Conservation (phyloP, 2,329 filamentous ascomycete genomes). For the Pseudogymnoascus sp. region DNA sequence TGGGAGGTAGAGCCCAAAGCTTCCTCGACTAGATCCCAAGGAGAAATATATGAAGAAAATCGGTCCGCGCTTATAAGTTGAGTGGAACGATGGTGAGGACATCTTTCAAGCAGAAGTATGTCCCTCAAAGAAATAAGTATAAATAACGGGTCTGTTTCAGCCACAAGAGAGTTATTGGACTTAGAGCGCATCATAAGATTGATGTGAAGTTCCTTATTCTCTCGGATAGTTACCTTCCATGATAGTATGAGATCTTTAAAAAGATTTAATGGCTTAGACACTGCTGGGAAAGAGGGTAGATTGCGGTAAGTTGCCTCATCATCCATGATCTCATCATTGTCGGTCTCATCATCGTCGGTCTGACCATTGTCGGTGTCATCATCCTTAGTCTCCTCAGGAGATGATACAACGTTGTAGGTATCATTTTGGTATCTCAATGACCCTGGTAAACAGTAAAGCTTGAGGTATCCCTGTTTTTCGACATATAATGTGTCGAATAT, state of each 20-base stretch:
- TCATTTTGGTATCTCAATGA: conserved; percentile 3
- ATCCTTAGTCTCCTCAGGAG: too few relatives aligned
- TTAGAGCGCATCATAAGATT: background rate
- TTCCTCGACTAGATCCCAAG: background rate
- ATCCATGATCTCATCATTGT: too few relatives aligned
- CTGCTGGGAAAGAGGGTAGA: background rate
- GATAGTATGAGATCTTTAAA: background rate
- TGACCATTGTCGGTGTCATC: too few relatives aligned
- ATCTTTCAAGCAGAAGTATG: background rate
- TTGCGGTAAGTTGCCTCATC: background rate
- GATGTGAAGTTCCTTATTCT: background rate
- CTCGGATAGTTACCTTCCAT: background rate
- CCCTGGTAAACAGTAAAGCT: background rate
- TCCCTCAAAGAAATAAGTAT: background rate
- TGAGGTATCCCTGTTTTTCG: conserved; percentile 4
- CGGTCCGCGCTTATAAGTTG: background rate
- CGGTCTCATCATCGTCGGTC: too few relatives aligned
- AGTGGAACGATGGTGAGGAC: background rate
- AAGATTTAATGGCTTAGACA: background rate
- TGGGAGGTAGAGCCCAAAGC: background rate
- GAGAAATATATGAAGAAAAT: background rate
- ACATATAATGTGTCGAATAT: conserved; percentile 3
- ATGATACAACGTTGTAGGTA: background rate
- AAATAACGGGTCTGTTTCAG: background rate
- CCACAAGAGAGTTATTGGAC: background rate